A percentile compares a stretch with the other conserved stretches of the same genome.
Conservation (phyloP, 139 green algal genomes). For the Chlamydomonas applanata region DNA sequence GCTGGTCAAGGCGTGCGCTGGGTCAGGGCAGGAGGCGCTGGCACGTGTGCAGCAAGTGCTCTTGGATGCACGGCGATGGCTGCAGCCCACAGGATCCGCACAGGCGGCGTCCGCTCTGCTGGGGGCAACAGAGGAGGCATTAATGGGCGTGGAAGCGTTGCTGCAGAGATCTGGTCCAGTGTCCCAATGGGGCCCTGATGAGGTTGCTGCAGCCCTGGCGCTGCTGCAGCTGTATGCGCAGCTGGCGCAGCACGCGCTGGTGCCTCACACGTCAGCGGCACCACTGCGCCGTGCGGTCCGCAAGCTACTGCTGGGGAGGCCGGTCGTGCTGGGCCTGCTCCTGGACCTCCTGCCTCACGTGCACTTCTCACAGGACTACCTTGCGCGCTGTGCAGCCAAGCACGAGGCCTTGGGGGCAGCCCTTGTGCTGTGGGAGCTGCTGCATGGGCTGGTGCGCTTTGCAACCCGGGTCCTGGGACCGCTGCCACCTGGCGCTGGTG, state of each 20-base stretch:
- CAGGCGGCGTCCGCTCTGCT: too few species aligned
- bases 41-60: too few species aligned
- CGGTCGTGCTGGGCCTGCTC: constrained; percentile 3
- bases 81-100: too few species aligned
- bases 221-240: constrained; percentile 25
- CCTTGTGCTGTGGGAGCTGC: constrained; percentile 7
- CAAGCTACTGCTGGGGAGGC: constrained; percentile 2
- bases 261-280: background rate
- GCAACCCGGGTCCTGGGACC: background rate
- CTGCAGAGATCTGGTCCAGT: constrained; percentile 13
- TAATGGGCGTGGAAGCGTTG: constrained; percentile 13
- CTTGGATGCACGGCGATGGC: too few species aligned
- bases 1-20: constrained; percentile 4
- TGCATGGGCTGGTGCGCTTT: constrained; percentile 7
- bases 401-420: background rate
- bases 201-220: constrained; percentile 2
- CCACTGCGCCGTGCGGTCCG: background rate
- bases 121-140: too few species aligned
- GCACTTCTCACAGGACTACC: background rate
- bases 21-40: background rate
- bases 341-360: constrained; percentile 3
- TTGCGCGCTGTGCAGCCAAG: background rate
- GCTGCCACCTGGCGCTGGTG: background rate
- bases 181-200: constrained; percentile 18
- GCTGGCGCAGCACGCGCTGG: background rate